These are phyloP conservation scores for Mycothermus thermophilus DNA, from an alignment of 495 filamentous ascomycete species.

Conservation along the genomic window DNA sequence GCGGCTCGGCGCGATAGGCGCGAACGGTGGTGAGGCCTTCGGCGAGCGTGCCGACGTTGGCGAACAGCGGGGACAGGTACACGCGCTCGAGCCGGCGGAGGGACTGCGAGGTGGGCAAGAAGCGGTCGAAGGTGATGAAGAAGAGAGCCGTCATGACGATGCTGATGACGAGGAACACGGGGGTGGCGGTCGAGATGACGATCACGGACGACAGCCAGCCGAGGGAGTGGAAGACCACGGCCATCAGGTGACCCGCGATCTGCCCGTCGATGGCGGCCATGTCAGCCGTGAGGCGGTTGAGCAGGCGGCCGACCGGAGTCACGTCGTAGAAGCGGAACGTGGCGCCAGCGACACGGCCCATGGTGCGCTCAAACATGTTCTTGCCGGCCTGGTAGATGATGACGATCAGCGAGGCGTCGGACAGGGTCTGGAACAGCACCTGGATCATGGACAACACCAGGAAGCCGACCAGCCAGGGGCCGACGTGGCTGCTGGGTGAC, in stretches of 20 bases:
- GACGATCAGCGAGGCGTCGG: slow-evolving; percentile 47
- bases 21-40: slow-evolving; percentile 71
- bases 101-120: slow-evolving; percentile 70
- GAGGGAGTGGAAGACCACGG: slow-evolving; percentile 48
- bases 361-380: slow-evolving; percentile 51
- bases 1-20: slow-evolving; percentile 55
- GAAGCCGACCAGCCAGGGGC: slow-evolving; percentile 60
- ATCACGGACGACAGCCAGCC: slow-evolving; percentile 56
- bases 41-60: slow-evolving; percentile 69
- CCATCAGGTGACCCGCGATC: slow-evolving; percentile 54
- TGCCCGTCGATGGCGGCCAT: slow-evolving; percentile 72
- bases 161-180: slow-evolving; percentile 58
- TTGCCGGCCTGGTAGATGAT: slow-evolving; percentile 67
- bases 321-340: slow-evolving; percentile 82
- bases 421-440: slow-evolving; percentile 38
- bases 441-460: slow-evolving; percentile 45
- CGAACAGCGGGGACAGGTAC: slow-evolving; percentile 66
- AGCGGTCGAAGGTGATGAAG: slow-evolving; percentile 52
- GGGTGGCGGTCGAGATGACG: slow-evolving; percentile 63
- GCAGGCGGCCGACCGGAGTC: slow-evolving; percentile 67
- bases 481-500: slow-evolving; percentile 48
- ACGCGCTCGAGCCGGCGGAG: slow-evolving; percentile 73
- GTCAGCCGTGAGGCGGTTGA: slow-evolving; percentile 78
- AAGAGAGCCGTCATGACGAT: slow-evolving; percentile 47
- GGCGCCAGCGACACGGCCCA: slow-evolving; percentile 55